Base-by-base conservation (phyloP, 352 stramenopile genomes). In the Globisporangium echinulatum region DNA sequence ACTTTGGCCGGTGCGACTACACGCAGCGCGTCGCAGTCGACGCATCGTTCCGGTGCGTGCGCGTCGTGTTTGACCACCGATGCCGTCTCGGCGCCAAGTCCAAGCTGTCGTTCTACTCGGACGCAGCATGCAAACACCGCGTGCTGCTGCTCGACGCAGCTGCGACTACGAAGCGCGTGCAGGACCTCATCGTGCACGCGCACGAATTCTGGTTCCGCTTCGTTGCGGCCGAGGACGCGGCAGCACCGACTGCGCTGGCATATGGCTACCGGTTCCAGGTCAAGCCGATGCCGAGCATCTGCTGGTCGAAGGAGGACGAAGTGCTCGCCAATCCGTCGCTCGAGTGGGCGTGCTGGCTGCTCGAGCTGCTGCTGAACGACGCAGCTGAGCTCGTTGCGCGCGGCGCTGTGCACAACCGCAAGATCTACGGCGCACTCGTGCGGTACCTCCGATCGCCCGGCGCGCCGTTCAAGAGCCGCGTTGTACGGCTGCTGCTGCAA, bases 191-290 rank as follows among this genome's bases (percentile, higher is more conserved):
- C 17, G 76, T 94, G 44, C 79, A 88, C 54, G 82, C 77, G 4
- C 68, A 88, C 49, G 72, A 87, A 52, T 90, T 94, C 46, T 96
- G 86, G 86, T 93, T 93, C 63, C 83, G 79, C 25, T 93, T 96
- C 53, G 61, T 55, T 8, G 76, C 84, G 6, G 77, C 67, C 0
- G 83, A 94, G 62, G 86, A 96, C 4, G 76, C 87, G 37, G 50
- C 54, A 6, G 63, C 40, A 13, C 7, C 40, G 40, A 44, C 40
- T 8, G 11, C 40, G 7, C 1, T 13, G 40, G 78, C 78, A 1
- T 94, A 92, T 58, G 86, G 86, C 2, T 96, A 82, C 66, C 82
- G 84, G 4, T 93, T 96, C 40, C 81, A 93, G 61, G 86, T 92
- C 10, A 85, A 88, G 33, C 75, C 80, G 0, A 76, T 94, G 64